Percentiles rank a stretch among this genome's conserved stretches.
phyloP scores from a whole-genome alignment of 768 basidiomycete species.

The Tubosaeta brunneosetosa region DNA sequence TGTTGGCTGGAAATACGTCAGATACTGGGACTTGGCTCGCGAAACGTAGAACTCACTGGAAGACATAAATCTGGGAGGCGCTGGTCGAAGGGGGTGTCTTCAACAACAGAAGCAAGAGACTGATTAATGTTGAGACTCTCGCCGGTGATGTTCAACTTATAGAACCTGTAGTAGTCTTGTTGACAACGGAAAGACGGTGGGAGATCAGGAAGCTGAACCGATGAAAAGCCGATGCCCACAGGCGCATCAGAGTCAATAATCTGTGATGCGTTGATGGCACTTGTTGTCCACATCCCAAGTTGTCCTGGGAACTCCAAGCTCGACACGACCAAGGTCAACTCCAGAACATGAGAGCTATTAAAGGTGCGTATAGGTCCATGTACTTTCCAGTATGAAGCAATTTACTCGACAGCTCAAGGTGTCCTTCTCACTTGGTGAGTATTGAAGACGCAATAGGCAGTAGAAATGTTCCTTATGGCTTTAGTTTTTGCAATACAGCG shows the following conservation, averaged over 20 bases:
- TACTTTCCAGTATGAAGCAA: constrained; percentile 5
- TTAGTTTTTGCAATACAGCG: too few relatives aligned
- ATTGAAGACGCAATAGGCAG: not conserved
- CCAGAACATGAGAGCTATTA: constrained; percentile 61
- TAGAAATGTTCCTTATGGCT: not conserved
- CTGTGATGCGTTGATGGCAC: too few relatives aligned
- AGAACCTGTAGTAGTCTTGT: constrained; percentile 10
- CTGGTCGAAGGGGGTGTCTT: constrained; percentile 11
- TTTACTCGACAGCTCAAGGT: constrained; percentile 35
- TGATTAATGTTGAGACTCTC: not conserved
- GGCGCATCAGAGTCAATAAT: constrained; percentile 2
- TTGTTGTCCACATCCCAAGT: too few relatives aligned
- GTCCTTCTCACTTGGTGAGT: constrained; percentile 64
- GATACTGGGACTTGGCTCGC: not conserved
- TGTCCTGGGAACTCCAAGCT: not conserved
- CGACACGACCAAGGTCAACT: too few relatives aligned
- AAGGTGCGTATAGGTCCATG: constrained; percentile 42
- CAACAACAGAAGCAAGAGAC: not conserved
- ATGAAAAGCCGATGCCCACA: constrained; percentile 1
- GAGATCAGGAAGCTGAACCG: not conserved
- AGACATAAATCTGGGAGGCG: constrained; percentile 6
- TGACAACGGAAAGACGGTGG: constrained; percentile 2
- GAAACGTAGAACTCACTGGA: constrained; percentile 7
- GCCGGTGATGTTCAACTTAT: constrained; percentile 13
- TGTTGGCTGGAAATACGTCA: constrained; percentile 6